Evolutionary conservation across 306 rosid species (phyloP).

Genomic region (Mucuna pruriens): DNA sequence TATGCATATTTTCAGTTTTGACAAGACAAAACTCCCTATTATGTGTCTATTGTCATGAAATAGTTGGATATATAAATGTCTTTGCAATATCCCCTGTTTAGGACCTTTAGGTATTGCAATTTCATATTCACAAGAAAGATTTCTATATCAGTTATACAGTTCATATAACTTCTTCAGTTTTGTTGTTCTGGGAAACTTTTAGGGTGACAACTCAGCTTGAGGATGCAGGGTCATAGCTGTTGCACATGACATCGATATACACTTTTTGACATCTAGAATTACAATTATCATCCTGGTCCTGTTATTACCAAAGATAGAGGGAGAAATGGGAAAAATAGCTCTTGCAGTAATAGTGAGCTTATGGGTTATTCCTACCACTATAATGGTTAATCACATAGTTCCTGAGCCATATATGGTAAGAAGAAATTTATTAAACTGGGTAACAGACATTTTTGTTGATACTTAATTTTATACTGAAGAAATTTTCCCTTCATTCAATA

Average conservation of each 20-base stretch:
- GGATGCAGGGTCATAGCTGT: background rate
- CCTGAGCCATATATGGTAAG: constrained; percentile 87
- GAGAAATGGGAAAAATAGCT: constrained; percentile 67
- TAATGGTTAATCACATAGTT: constrained; percentile 67
- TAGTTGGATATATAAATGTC: constrained; percentile 8
- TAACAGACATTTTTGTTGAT: constrained; percentile 1
- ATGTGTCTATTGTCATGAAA: background rate
- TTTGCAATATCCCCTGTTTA: constrained; percentile 18
- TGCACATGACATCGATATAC: constrained; percentile 9
- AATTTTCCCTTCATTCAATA: constrained; percentile 14
- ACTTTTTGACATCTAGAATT: constrained; percentile 4
- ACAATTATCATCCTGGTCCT: background rate
- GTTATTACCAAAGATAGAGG: constrained; percentile 13
- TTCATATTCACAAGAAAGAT: background rate
- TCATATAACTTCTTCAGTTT: background rate
- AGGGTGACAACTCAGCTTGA: constrained; percentile 25
- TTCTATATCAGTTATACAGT: background rate
- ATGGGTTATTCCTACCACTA: constrained; percentile 75
- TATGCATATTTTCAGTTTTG: background rate
- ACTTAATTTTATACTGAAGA: constrained; percentile 13
- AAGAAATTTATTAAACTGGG: background rate
- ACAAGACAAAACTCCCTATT: background rate
- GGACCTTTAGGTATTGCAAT: background rate
- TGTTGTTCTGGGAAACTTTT: constrained; percentile 6
- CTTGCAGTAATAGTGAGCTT: constrained; percentile 76